Conservation (phyloP, 164 flowering plant genomes). For the Vitis riparia region DNA sequence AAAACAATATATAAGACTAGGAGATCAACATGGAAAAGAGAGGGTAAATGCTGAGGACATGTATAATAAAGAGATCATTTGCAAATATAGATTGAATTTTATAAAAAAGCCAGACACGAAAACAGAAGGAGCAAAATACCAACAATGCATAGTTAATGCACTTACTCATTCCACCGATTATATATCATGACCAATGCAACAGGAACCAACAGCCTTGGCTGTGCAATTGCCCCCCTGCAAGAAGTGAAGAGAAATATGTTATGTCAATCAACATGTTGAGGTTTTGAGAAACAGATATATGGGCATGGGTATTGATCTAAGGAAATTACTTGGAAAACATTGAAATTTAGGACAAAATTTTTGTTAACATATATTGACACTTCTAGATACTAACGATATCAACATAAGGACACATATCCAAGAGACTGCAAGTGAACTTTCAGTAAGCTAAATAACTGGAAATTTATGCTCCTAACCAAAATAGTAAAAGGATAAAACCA, state of each 20-base stretch:
- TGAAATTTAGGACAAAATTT: no score
- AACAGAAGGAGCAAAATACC: background rate
- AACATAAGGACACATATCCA: no score
- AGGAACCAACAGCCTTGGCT: conserved; percentile 86
- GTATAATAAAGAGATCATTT: background rate
- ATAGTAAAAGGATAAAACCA: background rate
- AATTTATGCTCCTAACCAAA: background rate
- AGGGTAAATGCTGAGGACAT: background rate
- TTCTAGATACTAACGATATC: no score
- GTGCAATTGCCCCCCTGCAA: conserved; percentile 64
- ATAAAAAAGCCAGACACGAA: background rate
- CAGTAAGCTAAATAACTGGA: conserved; percentile 2
- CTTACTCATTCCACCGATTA: conserved; percentile 70
- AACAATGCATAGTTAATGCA: no score
- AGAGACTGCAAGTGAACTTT: conserved; percentile 40
- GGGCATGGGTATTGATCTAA: no score
- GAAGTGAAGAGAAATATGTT: background rate
- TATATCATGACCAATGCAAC: conserved; percentile 85
- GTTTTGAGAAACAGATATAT: no score
- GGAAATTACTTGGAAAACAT: no score
- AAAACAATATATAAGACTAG: no score
- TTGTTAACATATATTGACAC: no score
- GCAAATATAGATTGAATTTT: background rate
- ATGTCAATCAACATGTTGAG: background rate
- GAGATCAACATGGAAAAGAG: no score